Evolutionary conservation across 768 basidiomycete species (phyloP), one percentile per base, ranked within the genome.

Genomic region (Tulasnella sp.): DNA sequence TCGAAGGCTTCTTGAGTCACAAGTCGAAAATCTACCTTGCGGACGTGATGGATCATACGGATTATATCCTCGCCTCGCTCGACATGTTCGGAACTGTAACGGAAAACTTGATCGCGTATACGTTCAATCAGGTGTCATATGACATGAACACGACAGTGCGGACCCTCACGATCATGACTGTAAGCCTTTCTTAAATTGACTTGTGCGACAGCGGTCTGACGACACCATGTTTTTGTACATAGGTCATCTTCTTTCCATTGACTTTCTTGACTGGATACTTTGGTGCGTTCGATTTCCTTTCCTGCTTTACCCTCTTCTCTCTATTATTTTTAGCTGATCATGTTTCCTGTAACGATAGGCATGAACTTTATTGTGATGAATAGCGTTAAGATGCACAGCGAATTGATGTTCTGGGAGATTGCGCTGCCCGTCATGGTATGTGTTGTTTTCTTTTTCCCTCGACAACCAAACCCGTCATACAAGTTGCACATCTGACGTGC

Each of bases 1-100:
- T 79, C 7, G 71, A 76, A 41, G 85, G 84, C 3, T 85, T 77
- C 66, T 81, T 85, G 78, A 82, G 79, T 67, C 80, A 81, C 64
- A 84, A 83, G 66, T 68, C 80, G 2, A 85, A 83, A 66, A 82
- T 84, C 7, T 84, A 85, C 67, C 72, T 84, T 80, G 83, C 84
- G 11, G 85, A 87, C 66, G 83, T 86, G 2, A 76, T 79, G 60
- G 86, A 89, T 66, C 86, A 89, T 64, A 82, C 84, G 74, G 86
- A 86, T 56, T 83, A 83, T 60, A 80, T 84, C 38, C 67, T 88
- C 27, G 74, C 76, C 1, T 83, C 80, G 64, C 67, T 88, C 50
- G 86, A 88, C 63, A 85, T 85, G 79, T 86, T 86, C 64, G 74
- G 82, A 1, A 78, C 77, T 23, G 81, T 86, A 61, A 75, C 80